Base-by-base conservation (phyloP, 108 stramenopile genomes). In the Skeletonema costatum region DNA sequence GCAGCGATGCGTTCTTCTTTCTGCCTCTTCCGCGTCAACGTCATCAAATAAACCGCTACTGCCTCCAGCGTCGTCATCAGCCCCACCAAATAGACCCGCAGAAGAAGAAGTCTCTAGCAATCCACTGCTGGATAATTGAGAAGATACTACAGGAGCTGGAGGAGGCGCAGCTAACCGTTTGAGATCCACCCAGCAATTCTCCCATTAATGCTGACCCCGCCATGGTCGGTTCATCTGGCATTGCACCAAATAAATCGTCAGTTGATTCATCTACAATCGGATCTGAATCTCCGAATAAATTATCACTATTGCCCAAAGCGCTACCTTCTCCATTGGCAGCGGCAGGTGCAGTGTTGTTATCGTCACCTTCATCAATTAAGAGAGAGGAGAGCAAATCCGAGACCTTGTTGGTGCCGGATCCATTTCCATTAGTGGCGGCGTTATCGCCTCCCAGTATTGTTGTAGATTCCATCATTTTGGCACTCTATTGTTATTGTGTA, bases 41-140 rank as follows among this genome's bases (percentile, higher is more conserved):
- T 80, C 85, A 71, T 87, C 90, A 74, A 91, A 91, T 14, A 91
- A 70, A 5, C 90, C 90, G 29, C 86, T 81, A 17, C 70, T 53
- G 32, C 70, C 58, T 2, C 36, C 66, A 61, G 77, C 87, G n/a
- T 83, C 64, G 11, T 73, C 87, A 17, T 67, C 89, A 17, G 61
- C 71, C 38, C 44, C 70, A 12, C 32, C 68, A 41, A 32, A 21
- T 32, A 35, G n/a, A 1, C 9, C 62, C 16, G 2, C 30, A 25
- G 58, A 17, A n/a, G 60, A 17, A 31, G 70, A 71, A 5, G 35
- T 60, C 33, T 70, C 77, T 25, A 83, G 48, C 16, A 78, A 60
- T 7, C 70, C 77, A 29, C 77, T 83, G 41, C n/a, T 41, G 33
- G 77, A 38, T 16, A 73, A 53, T 21, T 64, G 53, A 10, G 19